Base-by-base conservation (phyloP, 441 rosid species). In the Syzygium syzygioides region DNA sequence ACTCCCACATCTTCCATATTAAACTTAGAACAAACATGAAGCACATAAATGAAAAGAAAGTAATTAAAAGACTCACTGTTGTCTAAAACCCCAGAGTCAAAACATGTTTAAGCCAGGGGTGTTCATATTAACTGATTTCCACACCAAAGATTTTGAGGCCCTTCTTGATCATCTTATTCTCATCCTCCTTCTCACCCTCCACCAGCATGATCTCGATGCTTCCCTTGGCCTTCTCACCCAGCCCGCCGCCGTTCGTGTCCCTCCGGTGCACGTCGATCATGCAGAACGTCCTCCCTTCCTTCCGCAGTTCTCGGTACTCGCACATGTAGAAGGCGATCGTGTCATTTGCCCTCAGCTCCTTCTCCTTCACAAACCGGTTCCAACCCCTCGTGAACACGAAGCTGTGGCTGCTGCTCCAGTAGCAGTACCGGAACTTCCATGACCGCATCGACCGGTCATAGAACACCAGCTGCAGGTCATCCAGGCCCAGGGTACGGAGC, bases 371-470 rank as follows among this genome's bases (percentile, higher is more conserved):
- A 52, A 94, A 96, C 84, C 90, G 83, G 54, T 90, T 95, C 97
- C 98, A 95, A 12, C 98, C 98, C 91, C 94, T 92, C 1, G 95
- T 94, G 92, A 96, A 94, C 30, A 95, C 96, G 30, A 91, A 95
- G 88, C 95, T 95, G 88, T 92, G 93, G 86, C 96, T 95, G 89
- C 96, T 95, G 85, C 71, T 90, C 97, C 98, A 94, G 60, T 94
- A 95, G 85, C 96, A 96, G 54, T 93, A 96, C 50, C 97, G 92
- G 57, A 96, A 95, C n/a, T 91, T 92, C 98, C 98, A 95, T 34
- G 60, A 8, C 86, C 86, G 94, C 98, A 95, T 93, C 7, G 79
- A 62, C 89, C 89, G 92, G 91, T 95, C 97, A 6, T 89, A 90
- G 87, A 96, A 96, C 20, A 86, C 86, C 7, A 95, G 89, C 88